Base-by-base conservation (phyloP, 129 eudicot species). In the Lonicera japonica region DNA sequence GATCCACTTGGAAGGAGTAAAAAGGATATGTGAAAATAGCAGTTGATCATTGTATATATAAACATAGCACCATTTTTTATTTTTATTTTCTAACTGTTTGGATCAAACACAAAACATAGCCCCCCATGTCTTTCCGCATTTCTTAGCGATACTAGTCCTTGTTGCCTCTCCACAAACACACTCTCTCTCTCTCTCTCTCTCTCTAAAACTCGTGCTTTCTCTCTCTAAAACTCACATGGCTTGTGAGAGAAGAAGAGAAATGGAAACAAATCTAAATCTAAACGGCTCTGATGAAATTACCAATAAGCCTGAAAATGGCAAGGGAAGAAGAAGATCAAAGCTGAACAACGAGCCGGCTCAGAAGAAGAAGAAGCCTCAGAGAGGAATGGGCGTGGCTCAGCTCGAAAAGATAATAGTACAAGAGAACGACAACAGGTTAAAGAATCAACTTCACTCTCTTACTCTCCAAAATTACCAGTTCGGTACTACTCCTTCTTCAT, bases 381-480 rank as follows among this genome's bases (percentile, higher is more conserved):
- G 96, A 72, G 96, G 96, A 5, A 62, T 81, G 86, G 86, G 96
- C 1, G 79, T 88, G 46, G 96, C 65, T 21, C 63, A 72, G 68
- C 94, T 88, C 21, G 94, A 88, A 63, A 66, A 71, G n/a, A 68
- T 41, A 3, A 77, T 67, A 20, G 0, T 46, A 11, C 67, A 72
- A 17, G 84, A 72, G 36, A 29, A 52, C 43, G 58, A 39, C 67
- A 69, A 73, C 61, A 25, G n/a, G n/a, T n/a, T n/a, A n/a, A n/a
- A 67, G 70, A 22, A 77, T 71, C 76, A 70, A 53, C 20, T 6
- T 54, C 70, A 53, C 54, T 22, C 73, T 45, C 34, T 54, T 53
- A 47, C 51, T 53, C 61, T 16, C 19, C 71, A 57, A 58, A 29
- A 55, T 14, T 38, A 54, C 20, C 56, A 36, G 21, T 54, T 50